Conservation (phyloP, 305 asterid genomes). For the Ajuga reptans region DNA sequence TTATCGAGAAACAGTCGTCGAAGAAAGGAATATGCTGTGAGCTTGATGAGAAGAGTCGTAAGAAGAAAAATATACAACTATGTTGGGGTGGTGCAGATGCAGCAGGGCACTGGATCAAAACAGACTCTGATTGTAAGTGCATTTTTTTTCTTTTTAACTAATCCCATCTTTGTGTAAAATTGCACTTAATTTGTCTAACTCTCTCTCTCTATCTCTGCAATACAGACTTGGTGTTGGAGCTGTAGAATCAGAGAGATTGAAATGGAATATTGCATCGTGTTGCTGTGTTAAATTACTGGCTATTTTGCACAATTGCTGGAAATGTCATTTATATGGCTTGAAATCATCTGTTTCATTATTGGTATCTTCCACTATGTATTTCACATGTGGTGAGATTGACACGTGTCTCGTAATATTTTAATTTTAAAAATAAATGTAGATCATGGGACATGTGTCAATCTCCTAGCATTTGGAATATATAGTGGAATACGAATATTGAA, state of each 20-base stretch:
- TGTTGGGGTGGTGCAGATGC: constrained; percentile 21
- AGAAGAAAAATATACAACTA: constrained; percentile 14
- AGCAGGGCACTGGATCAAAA: constrained; percentile 38
- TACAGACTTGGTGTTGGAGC: constrained; percentile 42
- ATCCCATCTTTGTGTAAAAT: neutral
- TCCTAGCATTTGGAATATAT: too few relatives aligned
- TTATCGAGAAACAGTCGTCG: constrained; percentile 18
- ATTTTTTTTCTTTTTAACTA: neutral
- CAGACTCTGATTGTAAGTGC: constrained; percentile 46
- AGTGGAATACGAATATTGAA: too few relatives aligned
- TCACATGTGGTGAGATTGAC: too few relatives aligned
- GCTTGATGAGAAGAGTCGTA: constrained; percentile 12
- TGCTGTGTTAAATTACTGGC: neutral
- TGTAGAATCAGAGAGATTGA: constrained; percentile 22
- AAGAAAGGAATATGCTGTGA: constrained; percentile 4
- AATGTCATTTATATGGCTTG: too few relatives aligned
- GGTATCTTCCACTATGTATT: too few relatives aligned
- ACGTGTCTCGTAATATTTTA: too few relatives aligned
- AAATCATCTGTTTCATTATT: too few relatives aligned
- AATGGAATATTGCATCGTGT: constrained; percentile 5
- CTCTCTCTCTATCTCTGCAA: too few relatives aligned
- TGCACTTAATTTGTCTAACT: neutral
- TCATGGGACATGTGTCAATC: too few relatives aligned
- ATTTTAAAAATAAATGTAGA: too few relatives aligned
- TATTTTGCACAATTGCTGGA: too few relatives aligned